These are phyloP conservation scores for Eimeria praecox DNA, from an alignment of 169 alveolate genomes.

Conservation along the genomic window DNA sequence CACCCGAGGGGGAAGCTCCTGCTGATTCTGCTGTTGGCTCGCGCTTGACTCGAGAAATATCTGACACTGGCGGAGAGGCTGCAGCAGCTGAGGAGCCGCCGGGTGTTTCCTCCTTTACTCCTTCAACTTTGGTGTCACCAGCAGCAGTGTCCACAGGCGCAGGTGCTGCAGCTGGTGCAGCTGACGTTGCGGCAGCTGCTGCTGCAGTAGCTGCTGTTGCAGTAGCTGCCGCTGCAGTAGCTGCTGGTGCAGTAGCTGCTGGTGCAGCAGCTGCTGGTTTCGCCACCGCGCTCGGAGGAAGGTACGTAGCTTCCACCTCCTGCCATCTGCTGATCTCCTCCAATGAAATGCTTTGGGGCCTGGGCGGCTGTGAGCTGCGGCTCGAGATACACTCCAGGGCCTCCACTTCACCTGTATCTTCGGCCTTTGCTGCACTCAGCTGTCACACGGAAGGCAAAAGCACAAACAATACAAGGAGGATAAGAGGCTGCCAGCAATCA, in stretches of 20 bases:
- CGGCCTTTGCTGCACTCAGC: conserved; percentile 82
- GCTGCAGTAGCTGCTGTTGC: conserved; percentile 3
- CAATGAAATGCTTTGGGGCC: conserved; percentile 71
- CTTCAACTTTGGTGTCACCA: background rate
- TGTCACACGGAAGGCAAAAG: conserved; percentile 2
- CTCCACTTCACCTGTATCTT: conserved; percentile 63
- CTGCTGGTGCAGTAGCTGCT: background rate
- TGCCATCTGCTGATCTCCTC: conserved; percentile 79
- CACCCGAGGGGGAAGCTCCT: background rate
- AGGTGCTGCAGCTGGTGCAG: background rate
- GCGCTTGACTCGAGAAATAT: background rate
- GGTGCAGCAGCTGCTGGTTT: background rate
- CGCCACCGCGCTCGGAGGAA: conserved; percentile 68
- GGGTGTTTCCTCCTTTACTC: background rate
- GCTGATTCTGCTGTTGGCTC: conserved; percentile 30
- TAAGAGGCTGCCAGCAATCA: background rate
- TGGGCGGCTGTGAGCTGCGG: conserved; percentile 36
- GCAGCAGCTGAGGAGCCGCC: conserved; percentile 10
- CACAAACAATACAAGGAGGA: background rate
- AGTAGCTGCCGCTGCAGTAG: background rate
- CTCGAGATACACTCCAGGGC: conserved; percentile 64
- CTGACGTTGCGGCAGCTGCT: background rate
- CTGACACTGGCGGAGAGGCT: background rate
- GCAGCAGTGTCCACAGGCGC: background rate
- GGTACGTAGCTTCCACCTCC: conserved; percentile 71